Conservation (phyloP, 2,329 filamentous ascomycete species). For the Aspergillus chevalieri region DNA sequence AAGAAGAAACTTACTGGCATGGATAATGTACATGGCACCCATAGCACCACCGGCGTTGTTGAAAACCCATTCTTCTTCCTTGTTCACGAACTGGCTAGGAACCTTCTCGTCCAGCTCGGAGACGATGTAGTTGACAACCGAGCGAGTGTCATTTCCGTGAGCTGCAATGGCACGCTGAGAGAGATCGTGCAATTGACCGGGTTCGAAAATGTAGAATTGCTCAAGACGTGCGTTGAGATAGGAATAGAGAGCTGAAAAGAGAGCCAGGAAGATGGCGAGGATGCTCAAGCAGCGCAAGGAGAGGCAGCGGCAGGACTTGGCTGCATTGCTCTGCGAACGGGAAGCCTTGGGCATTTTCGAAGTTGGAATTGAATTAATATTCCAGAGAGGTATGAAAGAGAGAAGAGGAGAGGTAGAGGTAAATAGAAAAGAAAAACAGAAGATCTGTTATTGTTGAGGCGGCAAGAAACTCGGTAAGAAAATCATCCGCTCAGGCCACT, state of each 20-base stretch:
- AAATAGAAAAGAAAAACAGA: conserved; percentile 5
- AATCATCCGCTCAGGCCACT: conserved; percentile 8
- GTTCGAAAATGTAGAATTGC: conserved; percentile 68
- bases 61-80: conserved; percentile 77
- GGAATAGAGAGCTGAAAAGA: conserved; percentile 31
- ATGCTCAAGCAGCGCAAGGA: conserved; percentile 26
- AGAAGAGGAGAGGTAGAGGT: neutral
- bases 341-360: conserved; percentile 4
- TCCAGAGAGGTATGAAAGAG: conserved; percentile 2
- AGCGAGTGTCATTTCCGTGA: conserved; percentile 69
- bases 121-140: conserved; percentile 65
- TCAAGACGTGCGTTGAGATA: conserved; percentile 34
- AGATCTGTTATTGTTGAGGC: conserved; percentile 2
- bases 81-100: conserved; percentile 52
- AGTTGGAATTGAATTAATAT: conserved; percentile 1
- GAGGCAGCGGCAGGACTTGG: conserved; percentile 18
- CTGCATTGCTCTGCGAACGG: conserved; percentile 4
- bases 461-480: conserved; percentile 10
- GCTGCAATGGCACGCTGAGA: conserved; percentile 58
- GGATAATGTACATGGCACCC: conserved; percentile 86
- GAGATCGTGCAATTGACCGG: conserved; percentile 61
- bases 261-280: conserved; percentile 29
- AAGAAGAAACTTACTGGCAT: conserved; percentile 59
- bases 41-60: conserved; percentile 90
- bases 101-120: conserved; percentile 55